phyloP scores from a whole-genome alignment of 1,284 basidiomycete species.

The Puccinia brachypodii region DNA sequence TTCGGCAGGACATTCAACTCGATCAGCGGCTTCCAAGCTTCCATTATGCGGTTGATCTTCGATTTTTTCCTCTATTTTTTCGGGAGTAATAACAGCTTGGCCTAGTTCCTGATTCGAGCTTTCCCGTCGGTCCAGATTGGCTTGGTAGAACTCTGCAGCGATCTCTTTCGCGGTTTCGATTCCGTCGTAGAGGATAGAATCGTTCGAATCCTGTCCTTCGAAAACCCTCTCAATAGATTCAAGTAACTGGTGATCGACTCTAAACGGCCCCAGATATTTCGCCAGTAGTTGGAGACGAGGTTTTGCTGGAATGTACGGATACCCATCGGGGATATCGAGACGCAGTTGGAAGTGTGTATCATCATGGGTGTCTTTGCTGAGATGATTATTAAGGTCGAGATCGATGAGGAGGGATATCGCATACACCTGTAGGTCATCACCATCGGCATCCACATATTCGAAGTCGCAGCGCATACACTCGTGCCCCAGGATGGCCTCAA shows the following conservation, averaged over 20 bases:
- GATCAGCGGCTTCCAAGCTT: not conserved
- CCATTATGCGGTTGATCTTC: not conserved
- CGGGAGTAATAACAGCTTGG: no score
- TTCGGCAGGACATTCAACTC: not conserved
- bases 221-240: conserved; percentile 62
- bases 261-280: conserved; percentile 76
- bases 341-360: conserved; percentile 59
- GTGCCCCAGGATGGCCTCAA: conserved; percentile 76
- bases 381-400: not conserved
- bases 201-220: conserved; percentile 72
- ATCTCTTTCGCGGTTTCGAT: conserved; percentile 67
- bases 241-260: conserved; percentile 70
- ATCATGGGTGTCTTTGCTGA: not conserved
- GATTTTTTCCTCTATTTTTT: not conserved
- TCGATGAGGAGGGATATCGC: not conserved
- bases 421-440: not conserved
- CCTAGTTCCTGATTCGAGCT: no score
- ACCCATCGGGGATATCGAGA: conserved; percentile 71
- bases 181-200: conserved; percentile 83
- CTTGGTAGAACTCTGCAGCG: conserved; percentile 62
- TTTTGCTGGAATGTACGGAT: conserved; percentile 65
- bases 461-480: not conserved
- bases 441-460: not conserved
- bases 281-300: conserved; percentile 80
- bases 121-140: conserved; percentile 63